Evolutionary conservation across 1,284 basidiomycete genomes (phyloP), one percentile per base, ranked within the genome.

Genomic region (Cystobasidium pallidum): DNA sequence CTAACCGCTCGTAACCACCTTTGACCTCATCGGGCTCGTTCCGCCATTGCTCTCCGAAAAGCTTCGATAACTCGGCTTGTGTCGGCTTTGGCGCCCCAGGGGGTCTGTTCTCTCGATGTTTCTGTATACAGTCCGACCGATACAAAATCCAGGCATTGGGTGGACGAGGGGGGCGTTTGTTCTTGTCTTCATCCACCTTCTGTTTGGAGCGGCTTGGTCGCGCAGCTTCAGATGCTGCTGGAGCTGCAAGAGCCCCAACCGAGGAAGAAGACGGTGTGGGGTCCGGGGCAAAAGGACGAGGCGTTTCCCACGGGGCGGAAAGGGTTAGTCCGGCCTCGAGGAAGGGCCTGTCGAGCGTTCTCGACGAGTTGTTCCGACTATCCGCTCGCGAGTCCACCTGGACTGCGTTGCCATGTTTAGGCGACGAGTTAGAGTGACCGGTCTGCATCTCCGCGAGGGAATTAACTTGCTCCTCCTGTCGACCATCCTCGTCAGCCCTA

Each of bases 131-230:
- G 15, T 88, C 86, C 1, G 88, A 88, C 51, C 92, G 87, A 80
- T 91, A 95, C 21, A 94, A 78, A 74, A 95, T 94, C 91, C 91
- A 95, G 0, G 92, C 88, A 80, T 94, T 95, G 17, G 88, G 88
- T 1, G 93, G 92, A 0, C 92, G 86, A 1, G 63, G 63, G 2
- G 62, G 63, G 26, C 52, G 54, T 41, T 71, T 70, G 24, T 8
- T 52, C 26, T 19, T 47, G 19, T 26, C 3, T 24, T 61, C 39
- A 28, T 51, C 49, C 15, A 26, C 24, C 49, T 51, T 51, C 49
- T 51, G 49, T 15, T 51, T 51, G 49, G 49, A 26, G 26, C 26
- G 21, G 49, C 15, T 32, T 3, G 28, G n/a, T 34, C 30, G 28
- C 4, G 19, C 19, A 36, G 32, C 28, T 57, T 10, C 17, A 43